Conservation (phyloP, 192 early-diverging fungal species). For the Coemansia sp. region DNA sequence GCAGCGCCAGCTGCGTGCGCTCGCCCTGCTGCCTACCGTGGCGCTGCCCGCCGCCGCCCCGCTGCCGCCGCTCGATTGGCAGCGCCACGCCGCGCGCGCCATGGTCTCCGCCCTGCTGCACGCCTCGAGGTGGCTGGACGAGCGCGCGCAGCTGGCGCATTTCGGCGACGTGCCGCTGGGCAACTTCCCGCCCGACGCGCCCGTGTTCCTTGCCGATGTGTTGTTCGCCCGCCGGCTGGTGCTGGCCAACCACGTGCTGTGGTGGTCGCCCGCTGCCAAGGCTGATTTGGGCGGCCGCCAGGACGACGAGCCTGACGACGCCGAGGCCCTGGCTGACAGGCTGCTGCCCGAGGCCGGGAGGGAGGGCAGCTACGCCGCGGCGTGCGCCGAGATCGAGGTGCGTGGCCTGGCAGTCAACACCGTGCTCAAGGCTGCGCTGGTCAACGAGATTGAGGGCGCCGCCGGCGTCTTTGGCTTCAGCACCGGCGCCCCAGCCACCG, state of each 20-base stretch:
- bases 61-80: conserved; percentile 87
- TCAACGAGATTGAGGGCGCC: conserved; percentile 77
- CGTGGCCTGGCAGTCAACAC: conserved; percentile 81
- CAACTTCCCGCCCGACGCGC: conserved; percentile 80
- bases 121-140: conserved; percentile 69
- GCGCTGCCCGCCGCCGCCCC: conserved; percentile 57
- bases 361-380: conserved; percentile 73
- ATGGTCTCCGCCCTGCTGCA: conserved; percentile 78
- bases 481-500: neutral
- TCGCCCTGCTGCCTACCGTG: conserved; percentile 72
- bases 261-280: conserved; percentile 79
- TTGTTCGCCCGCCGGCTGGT: conserved; percentile 78
- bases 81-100: conserved; percentile 60
- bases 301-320: conserved; percentile 34
- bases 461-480: conserved; percentile 49
- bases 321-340: no score
- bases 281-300: conserved; percentile 85
- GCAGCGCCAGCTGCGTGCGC: conserved; percentile 46
- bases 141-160: conserved; percentile 69
- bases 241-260: conserved; percentile 78
- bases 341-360: conserved; percentile 35
- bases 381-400: conserved; percentile 83
- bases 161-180: conserved; percentile 88
- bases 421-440: conserved; percentile 67
- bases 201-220: conserved; percentile 80